Conservation (phyloP, 495 filamentous ascomycete species). For the Talaromyces borbonicus region DNA sequence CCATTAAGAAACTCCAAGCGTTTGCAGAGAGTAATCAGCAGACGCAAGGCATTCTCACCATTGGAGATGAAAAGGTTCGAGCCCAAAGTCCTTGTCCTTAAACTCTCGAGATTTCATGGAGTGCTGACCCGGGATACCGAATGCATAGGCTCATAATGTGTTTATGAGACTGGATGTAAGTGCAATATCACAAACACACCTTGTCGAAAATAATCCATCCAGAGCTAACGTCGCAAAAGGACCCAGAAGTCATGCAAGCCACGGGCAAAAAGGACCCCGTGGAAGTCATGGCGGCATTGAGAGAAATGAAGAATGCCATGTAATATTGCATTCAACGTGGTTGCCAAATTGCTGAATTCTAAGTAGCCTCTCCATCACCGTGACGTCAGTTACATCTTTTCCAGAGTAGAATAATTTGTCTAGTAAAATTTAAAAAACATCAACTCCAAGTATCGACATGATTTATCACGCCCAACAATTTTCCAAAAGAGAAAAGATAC, state of each 20-base stretch:
- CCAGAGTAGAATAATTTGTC: no score
- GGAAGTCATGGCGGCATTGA: slow-evolving; percentile 74
- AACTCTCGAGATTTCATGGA: no score
- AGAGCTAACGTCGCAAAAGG: slow-evolving; percentile 36
- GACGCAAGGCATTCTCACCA: slow-evolving; percentile 94
- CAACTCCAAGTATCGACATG: slow-evolving; percentile 9
- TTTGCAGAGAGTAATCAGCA: slow-evolving; percentile 74
- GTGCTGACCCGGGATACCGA: slow-evolving; percentile 2
- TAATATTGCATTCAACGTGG: slow-evolving; percentile 9
- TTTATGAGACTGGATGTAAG: slow-evolving; percentile 86
- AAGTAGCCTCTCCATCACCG: slow-evolving; percentile 8
- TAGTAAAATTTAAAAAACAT: no score
- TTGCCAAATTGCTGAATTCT: neutral
- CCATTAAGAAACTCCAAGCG: slow-evolving; percentile 63
- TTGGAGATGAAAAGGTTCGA: slow-evolving; percentile 89
- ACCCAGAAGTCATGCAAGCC: slow-evolving; percentile 73
- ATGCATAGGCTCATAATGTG: slow-evolving; percentile 74
- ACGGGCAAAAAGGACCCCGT: slow-evolving; percentile 76
- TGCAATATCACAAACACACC: no score
- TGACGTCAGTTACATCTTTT: slow-evolving; percentile 19
- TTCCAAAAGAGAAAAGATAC: neutral
- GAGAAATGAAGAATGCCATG: slow-evolving; percentile 86
- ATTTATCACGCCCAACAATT: neutral
- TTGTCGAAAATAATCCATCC: neutral
- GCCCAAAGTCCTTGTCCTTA: slow-evolving; percentile 5